Conservation (phyloP, 1,139 yeast species). For the Pichia sp. region DNA sequence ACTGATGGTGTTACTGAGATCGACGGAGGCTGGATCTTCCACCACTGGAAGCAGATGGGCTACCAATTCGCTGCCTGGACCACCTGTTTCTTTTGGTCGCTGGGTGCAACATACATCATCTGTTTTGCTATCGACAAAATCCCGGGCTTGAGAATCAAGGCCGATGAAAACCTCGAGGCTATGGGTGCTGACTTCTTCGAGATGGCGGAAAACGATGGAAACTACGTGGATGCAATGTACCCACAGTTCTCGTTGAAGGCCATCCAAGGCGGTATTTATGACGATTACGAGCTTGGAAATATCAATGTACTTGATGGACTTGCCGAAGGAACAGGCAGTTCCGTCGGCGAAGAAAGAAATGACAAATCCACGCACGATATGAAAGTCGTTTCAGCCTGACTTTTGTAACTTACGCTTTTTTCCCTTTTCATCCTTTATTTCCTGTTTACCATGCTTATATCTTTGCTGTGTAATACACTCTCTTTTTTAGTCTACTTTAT, state of each 20-base stretch:
- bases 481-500: too few species aligned
- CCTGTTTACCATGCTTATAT: not conserved
- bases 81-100: slow-evolving; percentile 40
- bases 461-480: not conserved
- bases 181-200: slow-evolving; percentile 46
- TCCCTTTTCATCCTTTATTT: not conserved
- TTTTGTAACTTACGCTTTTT: not conserved
- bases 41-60: slow-evolving; percentile 47
- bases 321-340: not conserved
- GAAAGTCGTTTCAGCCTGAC: slow-evolving; percentile 3
- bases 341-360: not conserved
- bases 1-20: slow-evolving; percentile 45
- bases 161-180: slow-evolving; percentile 40
- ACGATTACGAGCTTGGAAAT: slow-evolving; percentile 5
- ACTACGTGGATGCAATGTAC: slow-evolving; percentile 17
- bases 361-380: slow-evolving; percentile 2
- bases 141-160: slow-evolving; percentile 43
- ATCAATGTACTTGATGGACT: slow-evolving; percentile 9
- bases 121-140: slow-evolving; percentile 42
- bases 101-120: slow-evolving; percentile 37
- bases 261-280: slow-evolving; percentile 4
- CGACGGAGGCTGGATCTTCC: slow-evolving; percentile 49
- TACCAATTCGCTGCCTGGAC: slow-evolving; percentile 45
- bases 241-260: slow-evolving; percentile 12
- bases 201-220: slow-evolving; percentile 34